Base-by-base conservation (phyloP, 352 stramenopile species). In the Phytophthora podocarpi region DNA sequence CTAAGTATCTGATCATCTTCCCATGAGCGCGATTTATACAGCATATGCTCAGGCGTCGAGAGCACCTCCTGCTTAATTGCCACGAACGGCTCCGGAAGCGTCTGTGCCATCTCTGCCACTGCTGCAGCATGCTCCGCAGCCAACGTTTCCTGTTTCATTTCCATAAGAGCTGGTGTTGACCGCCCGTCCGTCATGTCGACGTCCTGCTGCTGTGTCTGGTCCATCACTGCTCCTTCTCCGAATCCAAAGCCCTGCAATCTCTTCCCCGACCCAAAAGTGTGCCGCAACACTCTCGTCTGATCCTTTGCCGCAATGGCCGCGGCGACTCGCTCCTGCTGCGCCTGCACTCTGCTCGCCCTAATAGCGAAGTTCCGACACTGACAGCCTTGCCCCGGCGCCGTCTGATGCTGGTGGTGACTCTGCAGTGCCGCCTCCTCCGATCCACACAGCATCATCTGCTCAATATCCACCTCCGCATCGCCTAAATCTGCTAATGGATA, bases 401-500 rank as follows among this genome's bases (percentile, higher is more conserved):
- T 68, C 4, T 70, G 43, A 27, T 67, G 55, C 20, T 76, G 63
- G 11, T 80, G 64, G 23, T 74, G 46, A 21, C 45, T 67, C 28
- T 70, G 47, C 11, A 89, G 53, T 4, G 56, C 65, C 2, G 48
- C 63, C 20, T 85, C 70, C 21, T 86, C 74, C 5, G 59, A 56
- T 3, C 70, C 70, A 49, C 46, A 69, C 40, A 85, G 61, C 31
- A 91, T 64, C 75, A 90, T 78, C 34, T 85, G 82, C 66, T 91
- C 82, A n/a, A 91, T 78, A 42, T 91, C 78, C 34, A 72, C 71
- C 41, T 76, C 69, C 1, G 53, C 67, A 24, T 73, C 52, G 5
- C 66, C 78, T 26, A 68, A 45, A 39, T 73, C 52, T 70, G 54
- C 51, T 61, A 52, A 41, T 15, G n/a, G 31, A 49, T 52, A 40